A percentile compares a stretch with the other conserved stretches of the same genome.
Conservation (phyloP, 2,329 filamentous ascomycete species). For the Thermoascus crustaceus region DNA sequence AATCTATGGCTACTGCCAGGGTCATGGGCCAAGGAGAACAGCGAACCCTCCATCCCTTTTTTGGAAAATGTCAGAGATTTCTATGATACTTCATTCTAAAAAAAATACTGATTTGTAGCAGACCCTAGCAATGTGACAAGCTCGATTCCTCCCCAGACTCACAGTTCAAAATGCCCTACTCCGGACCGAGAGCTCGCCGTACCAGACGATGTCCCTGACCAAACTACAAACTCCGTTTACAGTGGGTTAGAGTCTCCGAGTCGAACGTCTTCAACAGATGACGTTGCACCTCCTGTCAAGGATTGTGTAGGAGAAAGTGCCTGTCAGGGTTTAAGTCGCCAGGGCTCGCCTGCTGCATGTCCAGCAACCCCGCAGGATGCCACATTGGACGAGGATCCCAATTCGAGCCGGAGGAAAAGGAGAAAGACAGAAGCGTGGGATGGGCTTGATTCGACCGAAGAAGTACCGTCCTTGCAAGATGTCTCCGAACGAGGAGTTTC, state of each 20-base stretch:
- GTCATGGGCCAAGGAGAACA: constrained; percentile 33
- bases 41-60: constrained; percentile 34
- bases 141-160: constrained; percentile 1
- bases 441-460: constrained; percentile 7
- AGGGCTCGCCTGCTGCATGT: constrained; percentile 3
- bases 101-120: constrained; percentile 11
- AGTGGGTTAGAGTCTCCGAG: too few relatives aligned
- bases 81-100: background rate
- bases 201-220: too few relatives aligned
- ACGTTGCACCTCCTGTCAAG: too few relatives aligned
- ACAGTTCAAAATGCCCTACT: background rate
- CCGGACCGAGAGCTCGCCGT: background rate
- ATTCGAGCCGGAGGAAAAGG: constrained; percentile 27
- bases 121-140: constrained; percentile 11
- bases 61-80: constrained; percentile 27
- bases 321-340: background rate
- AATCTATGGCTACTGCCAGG: constrained; percentile 23
- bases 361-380: constrained; percentile 2
- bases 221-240: too few relatives aligned
- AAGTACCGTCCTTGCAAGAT: too few relatives aligned
- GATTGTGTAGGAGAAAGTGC: too few relatives aligned
- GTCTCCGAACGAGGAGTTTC: too few relatives aligned
- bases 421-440: constrained; percentile 21
- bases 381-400: constrained; percentile 24
- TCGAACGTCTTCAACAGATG: too few relatives aligned